A percentile compares a stretch with the other conserved stretches of the same genome.
These are phyloP conservation scores for Durotheca rogersii DNA, from an alignment of 495 filamentous ascomycete genomes.

Conservation along the genomic window DNA sequence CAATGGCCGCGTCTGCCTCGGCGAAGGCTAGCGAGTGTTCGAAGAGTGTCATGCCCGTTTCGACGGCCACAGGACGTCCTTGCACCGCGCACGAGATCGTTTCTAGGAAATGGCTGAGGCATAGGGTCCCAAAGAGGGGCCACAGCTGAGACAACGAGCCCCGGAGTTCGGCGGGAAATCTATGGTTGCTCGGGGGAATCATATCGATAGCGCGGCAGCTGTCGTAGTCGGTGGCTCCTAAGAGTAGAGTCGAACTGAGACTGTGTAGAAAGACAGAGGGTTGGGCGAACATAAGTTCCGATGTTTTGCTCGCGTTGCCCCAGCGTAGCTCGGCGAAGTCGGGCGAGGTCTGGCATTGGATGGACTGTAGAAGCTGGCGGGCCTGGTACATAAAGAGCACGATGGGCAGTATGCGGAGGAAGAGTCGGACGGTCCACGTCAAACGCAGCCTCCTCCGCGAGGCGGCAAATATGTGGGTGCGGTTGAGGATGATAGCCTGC, in stretches of 20 bases:
- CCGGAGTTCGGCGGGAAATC: constrained; percentile 45
- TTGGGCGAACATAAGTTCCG: constrained; percentile 71
- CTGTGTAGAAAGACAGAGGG: constrained; percentile 68
- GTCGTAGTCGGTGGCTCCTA: constrained; percentile 65
- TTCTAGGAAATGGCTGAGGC: constrained; percentile 84
- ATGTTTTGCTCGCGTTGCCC: constrained; percentile 63
- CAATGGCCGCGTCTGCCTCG: constrained; percentile 85
- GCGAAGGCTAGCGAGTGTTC: constrained; percentile 96
- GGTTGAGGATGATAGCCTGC: constrained; percentile 77
- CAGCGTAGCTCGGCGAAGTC: constrained; percentile 72
- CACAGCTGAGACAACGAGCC: constrained; percentile 85
- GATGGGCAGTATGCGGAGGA: constrained; percentile 75
- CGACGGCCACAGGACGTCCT: constrained; percentile 72
- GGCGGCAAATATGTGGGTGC: constrained; percentile 90
- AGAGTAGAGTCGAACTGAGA: constrained; percentile 64
- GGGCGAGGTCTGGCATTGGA: constrained; percentile 89
- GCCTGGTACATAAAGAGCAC: constrained; percentile 70
- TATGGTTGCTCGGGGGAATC: constrained; percentile 50
- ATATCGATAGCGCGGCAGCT: constrained; percentile 75
- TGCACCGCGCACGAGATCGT: constrained; percentile 85
- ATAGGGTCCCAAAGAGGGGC: constrained; percentile 82
- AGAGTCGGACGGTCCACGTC: constrained; percentile 67
- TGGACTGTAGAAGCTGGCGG: constrained; percentile 69
- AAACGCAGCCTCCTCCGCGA: constrained; percentile 74
- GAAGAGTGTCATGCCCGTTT: constrained; percentile 95